Base-by-base conservation (phyloP, 108 stramenopile species). In the Pseudonitzschia multiseries region DNA sequence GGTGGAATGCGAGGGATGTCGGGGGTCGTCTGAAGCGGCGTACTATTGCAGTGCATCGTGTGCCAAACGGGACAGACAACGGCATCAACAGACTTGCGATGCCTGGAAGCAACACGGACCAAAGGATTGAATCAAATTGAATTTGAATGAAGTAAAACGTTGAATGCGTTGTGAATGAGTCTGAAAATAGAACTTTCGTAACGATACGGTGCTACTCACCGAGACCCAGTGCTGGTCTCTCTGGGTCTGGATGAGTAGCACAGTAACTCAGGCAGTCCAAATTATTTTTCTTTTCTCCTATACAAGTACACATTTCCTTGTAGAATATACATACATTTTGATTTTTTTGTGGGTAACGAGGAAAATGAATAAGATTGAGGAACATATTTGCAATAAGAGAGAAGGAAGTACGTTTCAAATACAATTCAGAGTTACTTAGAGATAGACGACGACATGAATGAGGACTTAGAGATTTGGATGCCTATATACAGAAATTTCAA, bases 31-130 rank as follows among this genome's bases (percentile, higher is more conserved):
- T 2, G 71, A 78, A 57, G 77, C 71, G 15, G 71, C 71, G 2
- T 57, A 31, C 24, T 78, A 72, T 36, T 78, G 77, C 36, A 66
- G 64, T 24, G 66, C 66, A 60, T 27, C 57, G 3, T 78, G 77
- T 52, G 44, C 61, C 48, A 78, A 78, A 68, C 64, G 77, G 33
- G 77, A 72, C 33, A 50, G 12, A 44, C 71, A 78, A 72, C 71
- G 77, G 21, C 77, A 78, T 40, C 72, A 78, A 57, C 62, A 65
- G 66, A 69, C 60, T 12, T 72, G 77, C 42, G 44, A 78, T 41
- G 2, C 41, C 32, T 78, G 77, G 77, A 22, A 56, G 26, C 4
- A 56, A 22, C 54, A 56, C 24, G 54, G 54, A 10, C 54, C 54
- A 22, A 56, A 56, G 54, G 5, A 56, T 22, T 56, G 54, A 56